Base-by-base conservation (phyloP, 2,329 filamentous ascomycete genomes). In the Botrytis paeoniae region DNA sequence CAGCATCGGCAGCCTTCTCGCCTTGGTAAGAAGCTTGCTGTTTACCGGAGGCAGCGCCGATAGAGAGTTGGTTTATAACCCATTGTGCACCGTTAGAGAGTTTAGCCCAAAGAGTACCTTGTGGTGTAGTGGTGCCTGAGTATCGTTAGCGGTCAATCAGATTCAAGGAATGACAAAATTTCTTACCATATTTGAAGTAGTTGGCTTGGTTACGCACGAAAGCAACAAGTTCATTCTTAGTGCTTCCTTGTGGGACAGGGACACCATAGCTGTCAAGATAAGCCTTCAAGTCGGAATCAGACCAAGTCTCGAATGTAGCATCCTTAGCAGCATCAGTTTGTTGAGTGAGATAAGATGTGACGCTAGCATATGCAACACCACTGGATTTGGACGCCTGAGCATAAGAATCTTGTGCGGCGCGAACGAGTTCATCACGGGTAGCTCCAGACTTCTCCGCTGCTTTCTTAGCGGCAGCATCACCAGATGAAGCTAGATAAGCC, bases 251-350 rank as follows among this genome's bases (percentile, higher is more conserved):
- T 62, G 78, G 78, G 57, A 79, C 79, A 3, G 76, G 73, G 59
- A 95, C 84, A 54, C 93, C 93, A 76, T 94, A 95, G 75, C 89
- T 92, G 80, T 95, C 93, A 10, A 95, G 87, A 79, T 95, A 95
- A 1, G 88, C 84, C 85, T 95, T 95, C 75, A 96, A 85, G 39
- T 74, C 78, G 59, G 85, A 87, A 68, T 86, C 84, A 37, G 86
- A 92, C 93, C 93, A 95, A 0, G 88, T 88, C 70, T 94, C 89
- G 76, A 95, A 95, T 1, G 88, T 85, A 37, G 82, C 85, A 65
- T 89, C 85, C 84, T 93, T 94, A 65, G 86, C 91, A 16, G 87
- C 80, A 73, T 87, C 87, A 7, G 92, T 93, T 41, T 89, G 89
- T 74, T 89, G 84, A 16, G 90, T 84, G 4, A 95, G 84, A 78